These are phyloP conservation scores for Spongospora subterranea DNA, from an alignment of 208 protist genomes.

Conservation along the genomic window DNA sequence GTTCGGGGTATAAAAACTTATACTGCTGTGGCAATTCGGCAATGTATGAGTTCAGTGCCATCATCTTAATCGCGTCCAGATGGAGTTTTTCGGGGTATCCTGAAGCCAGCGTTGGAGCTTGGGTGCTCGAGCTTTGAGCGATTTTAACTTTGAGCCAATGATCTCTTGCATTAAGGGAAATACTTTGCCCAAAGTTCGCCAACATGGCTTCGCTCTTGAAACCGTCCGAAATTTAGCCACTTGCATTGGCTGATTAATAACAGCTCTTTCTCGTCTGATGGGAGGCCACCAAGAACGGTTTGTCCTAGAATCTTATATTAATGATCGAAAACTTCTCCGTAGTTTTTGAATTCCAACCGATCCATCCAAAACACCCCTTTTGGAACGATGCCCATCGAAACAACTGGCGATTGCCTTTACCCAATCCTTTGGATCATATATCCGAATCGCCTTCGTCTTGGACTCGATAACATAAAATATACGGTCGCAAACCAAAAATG, in stretches of 20 bases:
- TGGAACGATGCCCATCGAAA: neutral
- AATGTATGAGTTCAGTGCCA: neutral
- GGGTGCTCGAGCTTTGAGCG: neutral
- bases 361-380: neutral
- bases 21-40: neutral
- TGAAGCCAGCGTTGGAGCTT: neutral
- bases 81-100: neutral
- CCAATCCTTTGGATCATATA: conserved; percentile 14
- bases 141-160: neutral
- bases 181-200: neutral
- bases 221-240: neutral
- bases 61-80: neutral
- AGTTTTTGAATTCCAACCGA: neutral
- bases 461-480: neutral
- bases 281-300: neutral
- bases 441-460: neutral
- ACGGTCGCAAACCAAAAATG: neutral
- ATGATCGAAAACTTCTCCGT: neutral
- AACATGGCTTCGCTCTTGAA: neutral
- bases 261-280: neutral
- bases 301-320: neutral
- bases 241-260: neutral
- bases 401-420: neutral
- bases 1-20: neutral
- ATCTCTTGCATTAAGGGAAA: neutral